Base-by-base conservation (phyloP, 352 stramenopile genomes). In the Globisporangium cylindrosporum region DNA sequence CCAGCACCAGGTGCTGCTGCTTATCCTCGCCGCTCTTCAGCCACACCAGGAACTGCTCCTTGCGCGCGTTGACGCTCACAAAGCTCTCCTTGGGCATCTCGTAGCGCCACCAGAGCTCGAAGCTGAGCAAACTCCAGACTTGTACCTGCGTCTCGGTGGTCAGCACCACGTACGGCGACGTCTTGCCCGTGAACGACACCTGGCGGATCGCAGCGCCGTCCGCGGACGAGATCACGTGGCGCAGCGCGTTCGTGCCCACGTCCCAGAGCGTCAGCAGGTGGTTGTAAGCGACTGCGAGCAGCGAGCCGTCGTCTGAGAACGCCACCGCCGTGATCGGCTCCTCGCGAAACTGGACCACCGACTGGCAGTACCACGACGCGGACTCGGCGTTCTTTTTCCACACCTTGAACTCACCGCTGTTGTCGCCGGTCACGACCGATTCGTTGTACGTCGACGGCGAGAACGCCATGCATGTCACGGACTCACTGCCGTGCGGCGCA, bases 201-300 rank as follows among this genome's bases (percentile, higher is more conserved):
- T 89, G 75, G 2, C 64, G 61, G 62, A 95, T 87, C 12, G 57
- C 65, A 4, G 75, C 43, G 14, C 82, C 84, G 43, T 93, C 85
- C 0, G 83, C 79, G 1, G 86, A 92, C 14, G 84, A 59, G 14
- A 95, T 65, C n/a, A 96, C 88, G 61, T 81, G 81, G 27, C 84
- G 75, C n/a, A 97, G 68, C 29, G 84, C 76, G 71, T 93, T 88
- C 14, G 84, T 92, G 10, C 64, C 57, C 14, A 93, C 74, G 58
- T 97, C 88, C 90, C 90, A 97, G 29, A 97, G 76, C 51, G 90
- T 96, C 24, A 97, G 64, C 53, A 95, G 73, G 41, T 84, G 76
- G 22, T 77, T 81, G 66, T 96, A 97, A 2, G 86, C 89, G 55
- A 97, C 83, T 1, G 89, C 90, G 24, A 97, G 71, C 41, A 97